Evolutionary conservation across 73 alveolate genomes (phyloP).

Genomic region (Tetrahymena thermophila): DNA sequence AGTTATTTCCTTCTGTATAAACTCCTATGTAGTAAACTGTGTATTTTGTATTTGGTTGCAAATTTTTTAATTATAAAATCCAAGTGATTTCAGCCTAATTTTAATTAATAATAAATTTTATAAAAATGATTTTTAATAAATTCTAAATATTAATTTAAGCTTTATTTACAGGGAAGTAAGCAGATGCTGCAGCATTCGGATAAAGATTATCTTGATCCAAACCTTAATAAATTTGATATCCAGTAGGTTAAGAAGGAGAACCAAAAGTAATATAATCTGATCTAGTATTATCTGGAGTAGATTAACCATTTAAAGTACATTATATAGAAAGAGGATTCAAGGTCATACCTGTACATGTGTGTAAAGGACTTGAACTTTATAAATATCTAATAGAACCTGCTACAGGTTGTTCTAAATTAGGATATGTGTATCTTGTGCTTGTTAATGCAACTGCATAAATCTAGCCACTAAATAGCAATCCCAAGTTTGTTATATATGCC

Average conservation of each 20-base stretch:
- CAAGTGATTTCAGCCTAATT: neutral
- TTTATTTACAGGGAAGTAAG: neutral
- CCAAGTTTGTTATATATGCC: neutral
- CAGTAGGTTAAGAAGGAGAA: neutral
- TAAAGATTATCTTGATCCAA: neutral
- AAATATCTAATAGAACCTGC: neutral
- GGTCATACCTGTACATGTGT: neutral
- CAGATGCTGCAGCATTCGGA: neutral
- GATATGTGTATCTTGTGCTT: neutral
- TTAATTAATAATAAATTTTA: neutral
- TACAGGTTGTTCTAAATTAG: neutral
- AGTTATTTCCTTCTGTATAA: neutral
- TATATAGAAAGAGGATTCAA: neutral
- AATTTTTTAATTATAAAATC: neutral
- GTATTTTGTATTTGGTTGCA: neutral
- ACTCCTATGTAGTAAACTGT: neutral
- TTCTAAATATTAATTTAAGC: neutral
- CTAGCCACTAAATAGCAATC: neutral
- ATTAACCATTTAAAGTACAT: neutral
- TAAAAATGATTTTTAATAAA: neutral
- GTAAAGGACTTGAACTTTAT: neutral
- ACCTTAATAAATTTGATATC: neutral
- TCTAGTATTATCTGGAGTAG: neutral
- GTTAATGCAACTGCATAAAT: neutral
- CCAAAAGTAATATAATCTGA: neutral